Base-by-base conservation (phyloP, 2,329 filamentous ascomycete species). In the Hymenoscyphus scutula region DNA sequence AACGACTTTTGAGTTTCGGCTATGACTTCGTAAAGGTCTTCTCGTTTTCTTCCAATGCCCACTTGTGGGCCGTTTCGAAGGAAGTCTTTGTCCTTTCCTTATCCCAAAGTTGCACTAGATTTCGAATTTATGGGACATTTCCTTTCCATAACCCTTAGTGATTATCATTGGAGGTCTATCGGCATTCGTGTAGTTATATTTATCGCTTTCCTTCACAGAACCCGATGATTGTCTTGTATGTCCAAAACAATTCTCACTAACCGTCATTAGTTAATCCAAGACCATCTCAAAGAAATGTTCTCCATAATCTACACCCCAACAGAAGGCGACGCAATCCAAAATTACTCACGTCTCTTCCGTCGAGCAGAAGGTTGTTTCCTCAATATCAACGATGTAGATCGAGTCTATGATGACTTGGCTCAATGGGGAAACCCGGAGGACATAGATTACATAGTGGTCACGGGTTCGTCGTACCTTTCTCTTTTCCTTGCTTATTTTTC, bases 281-380 rank as follows among this genome's bases (percentile, higher is more conserved):
- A 90, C 4, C 88, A 96, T 70, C 77, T 96, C 23, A 87, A 90
- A 66, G 91, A 96, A 72, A 95, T 96, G 90, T 93, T 96, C 72
- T 86, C 88, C 48, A 80, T 96, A n/a, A 90, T 96, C 30, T 97
- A 96, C 72, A 96, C 92, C 0, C 92, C 92, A 0, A 96, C 92
- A 0, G 92, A 96, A 76, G 91, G 90, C 8, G 91, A 96, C 48
- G 92, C 92, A 0, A 96, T 96, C 58, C 85, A 91, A 68, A 90
- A 93, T 66, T 96, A 91, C 72, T 95, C 91, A 0, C 79, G 87
- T 0, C 74, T 95, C 0, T 96, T 96, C 71, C 80, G 92, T 11
- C 81, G 84, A 19, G 90, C 92, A 0, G 89, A 94, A 68, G 92
- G 92, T 0, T 92, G 90, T 69, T 96, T 92, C 67, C 76, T 96